Base-by-base conservation (phyloP, 1,139 yeast genomes). In the Pichia sp. region DNA sequence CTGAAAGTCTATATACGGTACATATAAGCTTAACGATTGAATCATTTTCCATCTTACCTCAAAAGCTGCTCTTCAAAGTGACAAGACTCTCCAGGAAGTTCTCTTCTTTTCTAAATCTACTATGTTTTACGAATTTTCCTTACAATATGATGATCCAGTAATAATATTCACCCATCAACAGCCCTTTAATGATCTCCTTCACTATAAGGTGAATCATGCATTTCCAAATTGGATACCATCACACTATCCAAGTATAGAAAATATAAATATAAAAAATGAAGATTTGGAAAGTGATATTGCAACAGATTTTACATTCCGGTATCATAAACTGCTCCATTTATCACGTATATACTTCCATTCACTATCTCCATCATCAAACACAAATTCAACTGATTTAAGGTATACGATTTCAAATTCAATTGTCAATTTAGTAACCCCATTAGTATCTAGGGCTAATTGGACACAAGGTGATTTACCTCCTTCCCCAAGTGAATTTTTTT, bases 361-460 rank as follows among this genome's bases (percentile, higher is more conserved):
- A 8, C 40, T 45, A 20, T n/a, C 40, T 5, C 42, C 49, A 3
- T 16, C 15, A 42, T n/a, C n/a, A n/a, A n/a, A 44, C 25, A 40
- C 48, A 24, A 32, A 32, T 3, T 50, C 36, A 41, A 48, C 34
- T 47, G 22, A 16, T 18, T 12, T 32, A 6, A 48, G 29, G 22
- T 35, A 35, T 48, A 48, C 22, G 18, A 52, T 26, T 43, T 45
- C 12, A 50, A 50, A 42, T 52, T 53, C 47, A 29, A 56, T 26
- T 48, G 50, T 47, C 64, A 66, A 49, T 66, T 66, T 53, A 59
- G 63, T 24, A 62, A 59, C 35, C 47, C 56, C 30, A 57, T 65
- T 52, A 49, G 56, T 48, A 48, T 56, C 27, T 38, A 61, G 34
- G 56, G 66, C 59, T 52, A 63, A 44, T 52, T 58, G 34, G 67